These are phyloP conservation scores for Cyberlindnera xylosilytica DNA, from an alignment of 805 yeast genomes.

Conservation along the genomic window DNA sequence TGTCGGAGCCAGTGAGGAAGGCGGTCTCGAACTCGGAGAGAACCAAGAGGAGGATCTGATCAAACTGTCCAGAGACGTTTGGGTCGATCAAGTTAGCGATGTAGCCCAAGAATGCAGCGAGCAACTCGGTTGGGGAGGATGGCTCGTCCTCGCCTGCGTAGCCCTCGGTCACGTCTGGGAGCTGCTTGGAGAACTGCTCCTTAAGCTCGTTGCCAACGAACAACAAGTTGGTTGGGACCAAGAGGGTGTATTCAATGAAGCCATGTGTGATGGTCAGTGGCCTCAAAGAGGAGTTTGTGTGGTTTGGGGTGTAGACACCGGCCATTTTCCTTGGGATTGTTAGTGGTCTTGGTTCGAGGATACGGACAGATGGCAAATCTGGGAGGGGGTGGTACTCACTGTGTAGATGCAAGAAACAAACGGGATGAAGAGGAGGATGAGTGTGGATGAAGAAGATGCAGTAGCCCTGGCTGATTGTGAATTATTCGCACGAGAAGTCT, in stretches of 20 bases:
- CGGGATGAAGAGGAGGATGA: neutral
- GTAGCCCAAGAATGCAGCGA: conserved; percentile 80
- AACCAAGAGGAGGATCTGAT: conserved; percentile 66
- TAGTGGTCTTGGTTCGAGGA: neutral
- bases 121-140: conserved; percentile 76
- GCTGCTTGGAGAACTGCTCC: conserved; percentile 72
- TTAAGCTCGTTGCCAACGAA: conserved; percentile 83
- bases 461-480: neutral
- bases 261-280: conserved; percentile 86
- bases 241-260: conserved; percentile 78
- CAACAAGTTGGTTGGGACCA: conserved; percentile 80
- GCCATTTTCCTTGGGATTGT: conserved; percentile 18
- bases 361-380: neutral
- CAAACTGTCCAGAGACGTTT: conserved; percentile 50
- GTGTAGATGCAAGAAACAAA: conserved; percentile 1
- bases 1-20: conserved; percentile 72
- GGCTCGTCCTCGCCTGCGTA: conserved; percentile 88
- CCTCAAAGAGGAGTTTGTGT: conserved; percentile 47
- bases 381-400: neutral
- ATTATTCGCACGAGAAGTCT: neutral
- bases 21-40: conserved; percentile 82
- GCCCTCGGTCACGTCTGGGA: conserved; percentile 81
- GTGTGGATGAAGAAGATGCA: neutral
- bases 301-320: conserved; percentile 29
- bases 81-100: conserved; percentile 48